Conservation (phyloP, 208 protist species). For the Leptomonas pyrrhocoris region DNA sequence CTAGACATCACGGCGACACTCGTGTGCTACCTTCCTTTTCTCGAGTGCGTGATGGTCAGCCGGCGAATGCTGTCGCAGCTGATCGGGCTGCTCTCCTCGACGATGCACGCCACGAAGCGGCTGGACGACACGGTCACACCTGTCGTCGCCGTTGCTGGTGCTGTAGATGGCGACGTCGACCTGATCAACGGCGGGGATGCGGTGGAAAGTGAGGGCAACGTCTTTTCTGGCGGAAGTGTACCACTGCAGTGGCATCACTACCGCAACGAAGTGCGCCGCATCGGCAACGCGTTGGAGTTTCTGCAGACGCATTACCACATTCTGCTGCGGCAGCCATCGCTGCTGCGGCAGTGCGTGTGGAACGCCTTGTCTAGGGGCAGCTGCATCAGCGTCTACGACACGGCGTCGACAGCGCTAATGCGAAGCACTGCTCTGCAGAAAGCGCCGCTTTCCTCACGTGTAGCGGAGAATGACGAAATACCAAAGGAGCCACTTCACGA, state of each 20-base stretch:
- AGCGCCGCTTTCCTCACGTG: background rate
- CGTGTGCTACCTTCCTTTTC: conserved; percentile 64
- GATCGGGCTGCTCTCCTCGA: conserved; percentile 45
- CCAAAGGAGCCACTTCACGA: too few relatives aligned
- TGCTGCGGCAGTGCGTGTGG: conserved; percentile 73
- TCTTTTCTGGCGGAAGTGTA: background rate
- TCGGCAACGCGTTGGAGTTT: conserved; percentile 54
- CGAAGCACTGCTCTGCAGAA: conserved; percentile 6
- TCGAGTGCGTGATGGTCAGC: conserved; percentile 61
- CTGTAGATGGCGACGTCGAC: background rate
- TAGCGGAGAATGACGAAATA: too few relatives aligned
- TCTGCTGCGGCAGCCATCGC: conserved; percentile 47
- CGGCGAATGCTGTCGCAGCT: conserved; percentile 49
- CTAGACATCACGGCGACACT: conserved; percentile 56
- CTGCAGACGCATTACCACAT: conserved; percentile 66
- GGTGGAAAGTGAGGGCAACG: background rate
- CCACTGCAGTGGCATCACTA: conserved; percentile 32
- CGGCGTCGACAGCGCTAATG: conserved; percentile 15
- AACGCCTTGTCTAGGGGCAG: conserved; percentile 41
- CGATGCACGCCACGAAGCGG: conserved; percentile 20
- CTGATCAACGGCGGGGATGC: background rate
- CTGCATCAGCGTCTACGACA: conserved; percentile 48
- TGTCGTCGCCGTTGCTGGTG: background rate
- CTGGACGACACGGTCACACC: background rate
- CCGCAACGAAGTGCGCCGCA: conserved; percentile 21